A percentile compares a stretch with the other conserved stretches of the same genome.
Conservation (phyloP, 2,329 filamentous ascomycete species). For the Biscogniauxia marginata region DNA sequence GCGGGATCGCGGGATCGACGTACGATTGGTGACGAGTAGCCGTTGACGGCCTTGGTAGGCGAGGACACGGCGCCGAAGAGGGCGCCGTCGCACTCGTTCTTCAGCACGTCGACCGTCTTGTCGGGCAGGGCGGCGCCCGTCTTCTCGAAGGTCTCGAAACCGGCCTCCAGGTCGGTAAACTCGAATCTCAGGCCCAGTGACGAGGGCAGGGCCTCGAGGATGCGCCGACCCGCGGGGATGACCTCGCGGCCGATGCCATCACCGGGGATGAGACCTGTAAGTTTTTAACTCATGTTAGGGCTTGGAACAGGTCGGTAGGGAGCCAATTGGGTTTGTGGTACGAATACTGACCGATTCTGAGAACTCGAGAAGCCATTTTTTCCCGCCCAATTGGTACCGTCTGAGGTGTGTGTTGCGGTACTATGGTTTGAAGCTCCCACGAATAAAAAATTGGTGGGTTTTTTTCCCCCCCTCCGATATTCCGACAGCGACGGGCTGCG, state of each 20-base stretch:
- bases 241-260: constrained; percentile 99
- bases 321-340: background rate
- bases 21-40: constrained; percentile 92
- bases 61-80: constrained; percentile 96
- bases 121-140: constrained; percentile 88
- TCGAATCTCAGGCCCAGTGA: constrained; percentile 91
- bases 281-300: background rate
- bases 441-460: constrained; percentile 6
- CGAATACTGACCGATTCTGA: constrained; percentile 61
- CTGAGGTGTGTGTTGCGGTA: background rate
- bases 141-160: constrained; percentile 89
- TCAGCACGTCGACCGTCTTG: constrained; percentile 83
- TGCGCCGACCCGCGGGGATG: constrained; percentile 86
- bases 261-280: constrained; percentile 85
- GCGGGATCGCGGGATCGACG: constrained; percentile 2
- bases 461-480: constrained; percentile 5
- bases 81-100: constrained; percentile 89
- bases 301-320: too few species aligned
- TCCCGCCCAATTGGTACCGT: constrained; percentile 31
- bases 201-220: constrained; percentile 90
- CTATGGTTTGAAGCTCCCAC: constrained; percentile 13
- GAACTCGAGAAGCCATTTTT: constrained; percentile 62
- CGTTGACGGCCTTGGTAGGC: constrained; percentile 82
- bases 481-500: background rate
- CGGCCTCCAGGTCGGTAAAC: constrained; percentile 89